Conservation (phyloP, 257 asterid species). For the Plantago major region DNA sequence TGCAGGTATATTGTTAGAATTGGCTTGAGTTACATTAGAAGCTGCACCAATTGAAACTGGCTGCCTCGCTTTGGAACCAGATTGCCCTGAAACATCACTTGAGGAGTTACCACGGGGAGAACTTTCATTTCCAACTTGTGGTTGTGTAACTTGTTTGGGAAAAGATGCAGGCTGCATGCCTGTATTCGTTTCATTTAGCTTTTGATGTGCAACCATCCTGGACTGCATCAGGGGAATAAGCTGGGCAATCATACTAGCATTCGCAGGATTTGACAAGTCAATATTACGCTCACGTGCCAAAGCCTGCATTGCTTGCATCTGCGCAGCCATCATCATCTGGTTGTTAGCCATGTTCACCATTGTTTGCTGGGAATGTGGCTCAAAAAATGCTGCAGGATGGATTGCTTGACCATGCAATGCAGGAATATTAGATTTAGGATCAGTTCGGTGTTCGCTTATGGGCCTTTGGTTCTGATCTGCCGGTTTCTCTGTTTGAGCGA, state of each 20-base stretch:
- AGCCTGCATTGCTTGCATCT: slow-evolving; percentile 88
- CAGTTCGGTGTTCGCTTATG: slow-evolving; percentile 56
- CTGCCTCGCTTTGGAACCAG: slow-evolving; percentile 77
- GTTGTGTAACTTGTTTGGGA: slow-evolving; percentile 60
- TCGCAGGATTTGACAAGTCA: slow-evolving; percentile 87
- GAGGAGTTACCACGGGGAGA: slow-evolving; percentile 82
- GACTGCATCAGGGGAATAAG: slow-evolving; percentile 76
- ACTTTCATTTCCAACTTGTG: slow-evolving; percentile 62
- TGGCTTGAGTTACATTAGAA: slow-evolving; percentile 39
- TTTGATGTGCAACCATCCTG: slow-evolving; percentile 76
- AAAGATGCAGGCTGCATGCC: slow-evolving; percentile 47
- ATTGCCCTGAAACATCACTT: slow-evolving; percentile 73
- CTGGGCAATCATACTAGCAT: slow-evolving; percentile 76
- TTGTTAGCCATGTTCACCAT: slow-evolving; percentile 56
- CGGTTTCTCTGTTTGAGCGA: slow-evolving; percentile 44
- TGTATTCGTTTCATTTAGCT: slow-evolving; percentile 53
- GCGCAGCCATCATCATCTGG: slow-evolving; percentile 72
- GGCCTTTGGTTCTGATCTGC: slow-evolving; percentile 54
- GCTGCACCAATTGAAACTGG: slow-evolving; percentile 41
- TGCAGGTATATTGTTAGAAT: slow-evolving; percentile 39
- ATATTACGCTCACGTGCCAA: slow-evolving; percentile 87
- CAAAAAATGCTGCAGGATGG: slow-evolving; percentile 41
- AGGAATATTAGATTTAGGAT: slow-evolving; percentile 45
- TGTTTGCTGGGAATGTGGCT: slow-evolving; percentile 62
- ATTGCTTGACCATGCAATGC: slow-evolving; percentile 58